Evolutionary conservation across 2,329 filamentous ascomycete species (phyloP), one percentile per base, ranked within the genome.

Genomic region (Penicillium sp.): DNA sequence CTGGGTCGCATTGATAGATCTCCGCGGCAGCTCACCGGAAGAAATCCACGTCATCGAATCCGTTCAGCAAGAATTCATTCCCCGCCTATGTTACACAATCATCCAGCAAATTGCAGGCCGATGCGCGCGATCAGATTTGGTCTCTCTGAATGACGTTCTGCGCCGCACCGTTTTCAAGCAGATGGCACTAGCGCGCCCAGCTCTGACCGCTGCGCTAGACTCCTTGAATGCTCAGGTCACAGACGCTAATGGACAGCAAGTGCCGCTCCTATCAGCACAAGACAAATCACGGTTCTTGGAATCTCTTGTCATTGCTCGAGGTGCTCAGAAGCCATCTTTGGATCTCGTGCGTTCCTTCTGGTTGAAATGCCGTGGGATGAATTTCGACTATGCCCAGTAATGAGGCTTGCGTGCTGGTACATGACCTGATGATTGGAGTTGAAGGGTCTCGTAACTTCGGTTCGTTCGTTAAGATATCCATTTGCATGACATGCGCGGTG

Each of bases 121-220:
- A 41, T 78, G 76, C 51, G 74, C 76, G 11, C 70, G 76, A 38
- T 78, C 76, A 1, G 76, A 78, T 52, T 64, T 78, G 14, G 69
- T 73, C 6, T 73, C 70, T 56, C 68, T 78, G 10, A 69, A 63
- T 45, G 75, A 77, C 40, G 67, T 74, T 9, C 67, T 79, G 34
- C 70, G 74, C 48, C 71, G 68, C 42, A 67, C 73, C 23, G 60
- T 77, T 7, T 76, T 75, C 59, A 75, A 75, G 43, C 71, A 77
- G 42, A 71, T 71, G 51, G 71, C 68, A 35, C 59, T 71, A 32
- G 74, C 75, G 6, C 72, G 74, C 2, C 64, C 66, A 11, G 66
- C 74, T 57, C 62, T 78, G 11, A 60, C 63, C 26, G 67, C 67
- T 16, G 73, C 74, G 0, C 63, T 78, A 27, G 66, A 66, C 10